Base-by-base conservation (phyloP, 768 basidiomycete species). In the Amanita exitialis region DNA sequence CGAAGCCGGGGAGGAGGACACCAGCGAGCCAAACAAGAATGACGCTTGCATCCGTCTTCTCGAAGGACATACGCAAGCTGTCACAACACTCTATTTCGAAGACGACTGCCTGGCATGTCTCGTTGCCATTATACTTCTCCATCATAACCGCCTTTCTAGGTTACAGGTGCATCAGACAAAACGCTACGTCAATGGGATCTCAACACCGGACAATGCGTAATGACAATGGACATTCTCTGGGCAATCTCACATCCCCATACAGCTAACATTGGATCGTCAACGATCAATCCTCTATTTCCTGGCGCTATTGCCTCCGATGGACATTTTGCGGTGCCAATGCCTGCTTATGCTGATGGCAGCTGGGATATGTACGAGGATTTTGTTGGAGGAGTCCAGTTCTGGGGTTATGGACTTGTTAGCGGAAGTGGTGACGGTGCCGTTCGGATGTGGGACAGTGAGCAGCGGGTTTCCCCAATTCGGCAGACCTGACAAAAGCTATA, bases 141-240 rank as follows among this genome's bases (percentile, higher is more conserved):
- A 39, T 53, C 6, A 48, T 59, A 47, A 61, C 63, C 28, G 60
- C 44, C 49, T 53, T 47, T 53, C 9, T 57, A 94, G 93, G 90
- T 98, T 10, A 97, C 94, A 6, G 96, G 96, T 30, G 95, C 96
- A 4, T 92, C 90, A 3, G 96, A 99, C 70, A 97, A 97, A 68
- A 99, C 96, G 0, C 76, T 99, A 49, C 89, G 96, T 2, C 95
- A 98, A 64, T 99, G 96, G 96, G 96, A 98, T 62, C 79, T 98
- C 49, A 80, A 79, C 16, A 98, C 96, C 0, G 96, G 95, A 6
- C 96, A 98, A 73, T 99, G 96, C 66, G 86, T 98, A 42, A 85
- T 96, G 74, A 95, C 95, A 20, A 99, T 99, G 96, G 96, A 99
- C 66, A 96, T 99, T 56, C 81, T 99, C 21, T 99, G 96, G 96